phyloP scores from a whole-genome alignment of 2,329 filamentous ascomycete genomes.

The Hysterium pulicare region DNA sequence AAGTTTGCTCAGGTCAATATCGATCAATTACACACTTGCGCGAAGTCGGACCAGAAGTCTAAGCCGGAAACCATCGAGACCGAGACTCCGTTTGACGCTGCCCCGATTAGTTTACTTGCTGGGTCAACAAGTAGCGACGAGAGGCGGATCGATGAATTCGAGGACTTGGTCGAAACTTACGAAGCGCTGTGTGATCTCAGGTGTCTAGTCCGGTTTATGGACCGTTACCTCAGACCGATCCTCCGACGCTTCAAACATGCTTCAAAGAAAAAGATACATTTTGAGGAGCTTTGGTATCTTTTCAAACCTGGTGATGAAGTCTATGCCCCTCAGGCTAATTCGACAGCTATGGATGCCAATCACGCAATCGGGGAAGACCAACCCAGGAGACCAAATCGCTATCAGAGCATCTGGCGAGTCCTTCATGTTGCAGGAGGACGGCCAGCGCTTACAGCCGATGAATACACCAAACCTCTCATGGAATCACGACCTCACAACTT shows the following conservation, averaged over 20 bases:
- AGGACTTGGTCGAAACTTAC: not conserved
- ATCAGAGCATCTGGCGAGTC: conserved; percentile 3
- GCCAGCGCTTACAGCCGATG: conserved; percentile 1
- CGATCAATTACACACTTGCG: not conserved
- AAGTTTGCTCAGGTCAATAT: not conserved
- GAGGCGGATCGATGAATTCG: not conserved
- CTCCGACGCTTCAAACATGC: not conserved
- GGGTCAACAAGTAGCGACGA: too few relatives aligned
- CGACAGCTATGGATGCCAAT: not conserved
- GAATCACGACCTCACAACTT: conserved; percentile 3
- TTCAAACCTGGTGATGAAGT: conserved; percentile 4
- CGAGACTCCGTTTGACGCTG: too few relatives aligned
- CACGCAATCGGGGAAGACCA: not conserved
- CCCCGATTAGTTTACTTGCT: too few relatives aligned
- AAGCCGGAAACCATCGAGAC: too few relatives aligned
- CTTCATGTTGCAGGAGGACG: conserved; percentile 1
- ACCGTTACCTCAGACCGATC: conserved; percentile 1
- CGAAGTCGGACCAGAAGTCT: too few relatives aligned
- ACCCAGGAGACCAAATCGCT: not conserved
- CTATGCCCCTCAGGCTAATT: conserved; percentile 1
- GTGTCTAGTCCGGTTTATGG: conserved; percentile 3
- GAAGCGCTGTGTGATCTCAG: not conserved
- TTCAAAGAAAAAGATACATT: conserved; percentile 3
- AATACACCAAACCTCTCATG: conserved; percentile 1
- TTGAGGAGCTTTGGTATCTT: conserved; percentile 3